Percentiles rank a stretch among this genome's conserved stretches.
Evolutionary conservation across 2,329 filamentous ascomycete species (phyloP).

Genomic region (Aureobasidium melanogenum): DNA sequence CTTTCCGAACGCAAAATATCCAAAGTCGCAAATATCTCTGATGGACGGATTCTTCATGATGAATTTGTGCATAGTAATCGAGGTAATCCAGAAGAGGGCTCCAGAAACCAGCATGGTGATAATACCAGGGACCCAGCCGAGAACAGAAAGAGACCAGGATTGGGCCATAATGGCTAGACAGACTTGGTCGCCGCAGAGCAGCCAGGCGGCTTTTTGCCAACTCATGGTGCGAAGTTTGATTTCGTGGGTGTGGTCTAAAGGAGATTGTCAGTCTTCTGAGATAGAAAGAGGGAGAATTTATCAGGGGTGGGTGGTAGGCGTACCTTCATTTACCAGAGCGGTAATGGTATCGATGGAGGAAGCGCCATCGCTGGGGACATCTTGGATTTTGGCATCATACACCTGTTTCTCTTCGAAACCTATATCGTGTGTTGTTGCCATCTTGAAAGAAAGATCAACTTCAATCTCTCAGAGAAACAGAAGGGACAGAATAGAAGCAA

Average conservation of each 20-base stretch:
- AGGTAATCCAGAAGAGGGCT: conserved; percentile 41
- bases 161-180: conserved; percentile 46
- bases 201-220: conserved; percentile 44
- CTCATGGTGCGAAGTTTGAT: conserved; percentile 46
- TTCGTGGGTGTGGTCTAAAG: conserved; percentile 38
- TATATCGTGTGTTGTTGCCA: background rate
- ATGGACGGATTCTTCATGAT: conserved; percentile 46
- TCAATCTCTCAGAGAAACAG: background rate
- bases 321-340: conserved; percentile 25
- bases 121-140: conserved; percentile 40
- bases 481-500: background rate
- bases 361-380: conserved; percentile 13
- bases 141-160: conserved; percentile 41
- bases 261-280: background rate
- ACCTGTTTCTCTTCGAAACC: background rate
- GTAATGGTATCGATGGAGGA: conserved; percentile 19
- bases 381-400: conserved; percentile 11
- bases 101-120: conserved; percentile 40
- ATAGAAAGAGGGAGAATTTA: too few species aligned
- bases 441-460: background rate
- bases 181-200: conserved; percentile 41
- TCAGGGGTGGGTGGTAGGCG: conserved; percentile 21
- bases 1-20: conserved; percentile 39
- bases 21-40: conserved; percentile 43
- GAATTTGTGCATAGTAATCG: conserved; percentile 43